Base-by-base conservation (phyloP, 2,329 filamentous ascomycete species). In the Diaporthe eres region DNA sequence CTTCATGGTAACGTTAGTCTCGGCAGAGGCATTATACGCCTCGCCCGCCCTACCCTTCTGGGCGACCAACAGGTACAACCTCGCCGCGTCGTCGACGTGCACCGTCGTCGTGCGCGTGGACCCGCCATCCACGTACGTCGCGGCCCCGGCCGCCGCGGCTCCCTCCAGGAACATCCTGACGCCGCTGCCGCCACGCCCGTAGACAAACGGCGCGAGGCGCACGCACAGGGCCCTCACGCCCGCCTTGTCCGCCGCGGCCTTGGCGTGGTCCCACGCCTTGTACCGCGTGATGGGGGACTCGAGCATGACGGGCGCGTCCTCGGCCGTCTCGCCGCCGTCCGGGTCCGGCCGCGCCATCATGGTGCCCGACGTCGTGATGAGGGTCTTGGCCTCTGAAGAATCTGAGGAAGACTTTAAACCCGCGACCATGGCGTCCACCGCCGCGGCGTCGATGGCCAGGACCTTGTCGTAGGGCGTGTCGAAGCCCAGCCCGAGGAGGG, bases 131-230 rank as follows among this genome's bases (percentile, higher is more conserved):
- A 78, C 51, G 25, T 57, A 74, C 2, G 39, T 22, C 22, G 71
- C 71, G 7, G 25, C 37, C 13, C 60, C 60, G 1, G 60, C 28
- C 6, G 47, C 60, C 1, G 78, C 81, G 13, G 81, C 82, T 6
- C 80, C 77, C 15, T 76, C 25, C 79, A 85, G 82, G 73, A 85
- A 81, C 72, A 83, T 77, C n/a, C 74, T 68, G 34, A 86, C 80
- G 37, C 83, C 83, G 74, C 82, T 84, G 13, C 83, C 85, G 1
- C 83, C 85, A 17, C 81, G 82, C 3, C 87, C 87, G 77, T 88
- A 87, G 0, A 88, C 86, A 37, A 81, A 87, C 0, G 85, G 85
- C 4, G 86, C 81, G 0, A 88, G 80, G 0, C 86, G 82, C 7
- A 88, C 79, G 10, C 80, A 77, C 25, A 78, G 80, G 6, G 85